Evolutionary conservation across 164 flowering plant species (phyloP).

Genomic region (Vitis amurensis): DNA sequence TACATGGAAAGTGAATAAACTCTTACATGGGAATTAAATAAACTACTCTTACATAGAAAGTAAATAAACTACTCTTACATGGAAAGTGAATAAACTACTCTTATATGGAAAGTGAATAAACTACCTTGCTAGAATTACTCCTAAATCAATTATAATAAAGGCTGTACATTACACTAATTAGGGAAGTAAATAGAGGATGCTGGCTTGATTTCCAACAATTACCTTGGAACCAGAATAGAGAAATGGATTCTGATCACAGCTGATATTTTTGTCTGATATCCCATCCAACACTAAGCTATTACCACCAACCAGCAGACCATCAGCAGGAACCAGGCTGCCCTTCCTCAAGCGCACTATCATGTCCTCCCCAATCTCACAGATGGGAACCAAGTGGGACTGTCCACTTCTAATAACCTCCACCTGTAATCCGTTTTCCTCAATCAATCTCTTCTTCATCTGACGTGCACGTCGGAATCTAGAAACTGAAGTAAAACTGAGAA

Average conservation of each 20-base stretch:
- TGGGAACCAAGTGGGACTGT: not conserved
- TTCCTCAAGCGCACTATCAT: conserved; percentile 7
- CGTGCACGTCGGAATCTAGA: conserved; percentile 1
- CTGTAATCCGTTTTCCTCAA: not conserved
- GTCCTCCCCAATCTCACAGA: conserved; percentile 5
- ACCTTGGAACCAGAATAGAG: conserved; percentile 12
- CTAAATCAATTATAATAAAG: too few species aligned
- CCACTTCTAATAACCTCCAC: conserved; percentile 7
- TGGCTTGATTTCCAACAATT: too few species aligned
- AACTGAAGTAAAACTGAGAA: conserved; percentile 9
- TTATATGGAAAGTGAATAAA: too few species aligned
- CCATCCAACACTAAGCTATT: conserved; percentile 8
- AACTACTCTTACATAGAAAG: too few species aligned
- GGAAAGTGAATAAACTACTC: too few species aligned
- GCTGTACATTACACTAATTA: too few species aligned
- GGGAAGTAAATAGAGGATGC: too few species aligned
- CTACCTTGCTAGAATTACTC: too few species aligned
- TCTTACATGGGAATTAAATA: too few species aligned
- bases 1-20: too few species aligned
- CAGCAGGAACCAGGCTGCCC: conserved; percentile 12
- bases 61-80: too few species aligned
- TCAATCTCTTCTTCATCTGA: conserved; percentile 1
- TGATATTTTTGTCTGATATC: not conserved
- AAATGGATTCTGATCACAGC: conserved; percentile 11
- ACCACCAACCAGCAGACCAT: conserved; percentile 11